phyloP scores from a whole-genome alignment of 2,329 filamentous ascomycete species.

The Volutella citrinella region DNA sequence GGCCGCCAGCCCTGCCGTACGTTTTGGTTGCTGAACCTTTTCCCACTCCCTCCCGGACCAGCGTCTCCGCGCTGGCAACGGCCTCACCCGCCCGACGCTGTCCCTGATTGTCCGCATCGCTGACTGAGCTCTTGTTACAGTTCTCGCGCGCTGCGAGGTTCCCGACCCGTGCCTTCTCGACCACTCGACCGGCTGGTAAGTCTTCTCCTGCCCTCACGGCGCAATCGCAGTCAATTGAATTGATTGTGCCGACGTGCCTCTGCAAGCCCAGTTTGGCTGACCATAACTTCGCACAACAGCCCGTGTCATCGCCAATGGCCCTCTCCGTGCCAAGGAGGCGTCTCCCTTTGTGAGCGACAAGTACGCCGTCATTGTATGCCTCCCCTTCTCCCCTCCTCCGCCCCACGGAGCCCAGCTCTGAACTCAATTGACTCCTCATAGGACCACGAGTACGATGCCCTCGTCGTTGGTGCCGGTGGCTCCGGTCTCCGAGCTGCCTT shows the following conservation, averaged over 20 bases:
- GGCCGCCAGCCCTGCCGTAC: constrained; percentile 53
- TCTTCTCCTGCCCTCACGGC: constrained; percentile 9
- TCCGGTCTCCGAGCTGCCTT: constrained; percentile 80
- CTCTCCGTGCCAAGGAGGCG: constrained; percentile 89
- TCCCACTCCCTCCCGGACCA: constrained; percentile 7
- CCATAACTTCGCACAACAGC: constrained; percentile 45
- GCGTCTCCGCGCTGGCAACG: constrained; percentile 3
- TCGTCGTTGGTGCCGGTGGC: constrained; percentile 86
- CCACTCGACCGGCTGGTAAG: constrained; percentile 76
- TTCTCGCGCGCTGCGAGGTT: constrained; percentile 61
- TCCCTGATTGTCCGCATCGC: constrained; percentile 8
- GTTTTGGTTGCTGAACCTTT: constrained; percentile 28
- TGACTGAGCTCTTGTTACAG: constrained; percentile 47
- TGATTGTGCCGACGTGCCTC: no score
- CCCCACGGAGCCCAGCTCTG: constrained; percentile 1
- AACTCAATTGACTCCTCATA: constrained; percentile 36
- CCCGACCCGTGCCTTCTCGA: constrained; percentile 79
- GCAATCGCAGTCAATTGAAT: constrained; percentile 10
- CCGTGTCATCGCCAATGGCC: constrained; percentile 80
- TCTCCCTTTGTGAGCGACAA: constrained; percentile 82
- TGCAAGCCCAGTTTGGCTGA: no score
- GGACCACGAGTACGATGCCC: constrained; percentile 98
- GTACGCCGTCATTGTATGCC: constrained; percentile 87
- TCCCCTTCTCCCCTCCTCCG: constrained; percentile 3
- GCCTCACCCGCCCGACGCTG: background rate